Percentiles rank a stretch among this genome's conserved stretches.
Evolutionary conservation across 768 basidiomycete genomes (phyloP).

Genomic region (Psilocybe sp.): DNA sequence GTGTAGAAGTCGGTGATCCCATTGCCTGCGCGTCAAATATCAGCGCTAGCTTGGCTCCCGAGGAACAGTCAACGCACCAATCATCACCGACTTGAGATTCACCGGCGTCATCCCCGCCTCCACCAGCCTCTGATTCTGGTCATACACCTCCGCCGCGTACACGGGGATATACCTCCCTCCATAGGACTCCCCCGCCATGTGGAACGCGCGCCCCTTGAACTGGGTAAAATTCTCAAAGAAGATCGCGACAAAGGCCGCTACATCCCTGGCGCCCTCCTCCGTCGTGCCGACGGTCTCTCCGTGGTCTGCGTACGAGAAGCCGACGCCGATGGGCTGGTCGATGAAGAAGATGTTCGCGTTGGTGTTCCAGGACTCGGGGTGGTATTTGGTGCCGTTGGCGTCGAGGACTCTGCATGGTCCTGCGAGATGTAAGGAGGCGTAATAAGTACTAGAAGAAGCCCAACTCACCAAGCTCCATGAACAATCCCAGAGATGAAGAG

Average conservation of each 20-base stretch:
- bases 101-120: slow-evolving; percentile 52
- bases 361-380: slow-evolving; percentile 64
- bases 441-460: no score
- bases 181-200: slow-evolving; percentile 79
- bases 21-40: slow-evolving; percentile 39
- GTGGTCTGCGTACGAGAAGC: slow-evolving; percentile 62
- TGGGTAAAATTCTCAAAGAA: slow-evolving; percentile 74
- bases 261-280: slow-evolving; percentile 66
- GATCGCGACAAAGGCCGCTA: slow-evolving; percentile 67
- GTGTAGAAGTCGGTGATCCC: slow-evolving; percentile 60
- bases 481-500: slow-evolving; percentile 52
- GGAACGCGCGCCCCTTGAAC: slow-evolving; percentile 67
- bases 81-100: slow-evolving; percentile 71
- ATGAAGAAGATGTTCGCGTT: slow-evolving; percentile 63
- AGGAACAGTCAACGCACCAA: slow-evolving; percentile 39
- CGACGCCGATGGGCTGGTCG: slow-evolving; percentile 60
- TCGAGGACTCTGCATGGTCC: slow-evolving; percentile 30
- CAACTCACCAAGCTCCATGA: slow-evolving; percentile 61
- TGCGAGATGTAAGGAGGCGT: no score
- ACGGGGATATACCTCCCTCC: slow-evolving; percentile 71
- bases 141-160: slow-evolving; percentile 76
- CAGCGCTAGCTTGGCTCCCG: background rate
- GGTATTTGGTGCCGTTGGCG: slow-evolving; percentile 45
- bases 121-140: slow-evolving; percentile 59
- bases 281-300: slow-evolving; percentile 61